Base-by-base conservation (phyloP, 179 eudicot species). In the Beta macrorhiza region DNA sequence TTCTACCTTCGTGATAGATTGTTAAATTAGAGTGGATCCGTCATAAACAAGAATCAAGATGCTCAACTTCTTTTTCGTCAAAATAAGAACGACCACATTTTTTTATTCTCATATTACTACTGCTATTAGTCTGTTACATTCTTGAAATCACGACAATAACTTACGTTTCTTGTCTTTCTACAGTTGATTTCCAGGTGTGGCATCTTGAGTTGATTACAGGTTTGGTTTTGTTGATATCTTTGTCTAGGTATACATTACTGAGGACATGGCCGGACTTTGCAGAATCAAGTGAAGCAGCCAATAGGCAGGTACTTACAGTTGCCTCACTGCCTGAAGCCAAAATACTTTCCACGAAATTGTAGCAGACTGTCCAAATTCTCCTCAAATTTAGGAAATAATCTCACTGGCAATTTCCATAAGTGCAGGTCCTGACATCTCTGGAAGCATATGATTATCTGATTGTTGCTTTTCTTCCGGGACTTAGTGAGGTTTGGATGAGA, bases 391-490 rank as follows among this genome's bases (percentile, higher is more conserved):
- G 32, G 32, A 29, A 29, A 29, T 29, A 29, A 29, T 29, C 32
- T 29, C 32, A 29, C 42, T 37, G 42, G 2, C 32, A 29, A 37
- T 37, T 37, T 37, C 4, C 3, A 37, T 37, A 37, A 37, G 53
- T 87, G 84, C 88, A 95, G 99, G 94, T 95, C 80, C 91, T 95
- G 70, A 84, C 92, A 37, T 91, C 99, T 70, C 88, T 95, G 45
- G 87, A 91, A 77, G 83, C 94, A 53, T 78, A 86, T 73, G 98
- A 93, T 88, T 93, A 92, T 83, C 61, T 88, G 44, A 42, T 89
- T 71, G 98, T 95, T 62, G 97, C 99, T 77, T 91, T 94, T 81
- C 87, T 95, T 69, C 95, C 99, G 17, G 99, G 99, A 55, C 78
- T 93, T 59, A 92, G 92, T 79, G 99, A 95, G 95, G 98, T 93